These are phyloP conservation scores for Trypanosomatidae sp. DNA, from an alignment of 208 protist species.

Conservation along the genomic window DNA sequence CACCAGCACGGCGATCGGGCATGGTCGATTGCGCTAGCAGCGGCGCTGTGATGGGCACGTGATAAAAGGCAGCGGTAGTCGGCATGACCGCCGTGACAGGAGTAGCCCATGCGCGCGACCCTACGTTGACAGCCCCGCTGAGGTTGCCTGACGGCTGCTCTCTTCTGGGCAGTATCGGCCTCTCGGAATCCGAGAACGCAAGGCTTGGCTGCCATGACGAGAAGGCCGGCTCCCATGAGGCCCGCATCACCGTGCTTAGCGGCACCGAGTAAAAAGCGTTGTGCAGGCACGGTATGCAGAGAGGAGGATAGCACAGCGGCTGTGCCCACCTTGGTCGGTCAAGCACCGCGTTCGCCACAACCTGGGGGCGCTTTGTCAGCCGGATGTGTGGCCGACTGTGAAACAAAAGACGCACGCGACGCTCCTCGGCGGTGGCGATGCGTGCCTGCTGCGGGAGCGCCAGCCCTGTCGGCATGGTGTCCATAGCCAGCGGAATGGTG, in stretches of 20 bases:
- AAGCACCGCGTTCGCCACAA: conserved; percentile 36
- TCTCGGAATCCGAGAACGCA: not conserved
- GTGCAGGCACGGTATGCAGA: conserved; percentile 17
- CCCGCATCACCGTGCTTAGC: conserved; percentile 9
- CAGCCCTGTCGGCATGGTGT: not conserved
- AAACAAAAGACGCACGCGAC: conserved; percentile 34
- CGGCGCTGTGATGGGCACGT: conserved; percentile 9
- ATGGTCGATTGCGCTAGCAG: not conserved
- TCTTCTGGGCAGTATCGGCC: not conserved
- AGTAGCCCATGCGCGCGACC: not conserved
- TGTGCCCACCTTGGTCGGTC: conserved; percentile 35
- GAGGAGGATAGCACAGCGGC: conserved; percentile 25
- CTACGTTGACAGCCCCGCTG: not conserved
- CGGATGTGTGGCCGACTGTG: conserved; percentile 34
- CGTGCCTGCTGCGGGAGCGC: conserved; percentile 5
- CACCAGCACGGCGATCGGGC: not conserved
- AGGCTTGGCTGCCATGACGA: conserved; percentile 8
- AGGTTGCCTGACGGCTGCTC: not conserved
- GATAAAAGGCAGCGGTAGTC: conserved; percentile 9
- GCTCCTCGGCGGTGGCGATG: conserved; percentile 30
- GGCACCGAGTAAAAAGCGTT: conserved; percentile 19
- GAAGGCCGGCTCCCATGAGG: conserved; percentile 13
- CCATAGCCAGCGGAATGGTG: not conserved
- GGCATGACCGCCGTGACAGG: not conserved
- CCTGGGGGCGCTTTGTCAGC: conserved; percentile 23